Conservation (phyloP, 2,329 filamentous ascomycete genomes). For the Fusarium concolor region DNA sequence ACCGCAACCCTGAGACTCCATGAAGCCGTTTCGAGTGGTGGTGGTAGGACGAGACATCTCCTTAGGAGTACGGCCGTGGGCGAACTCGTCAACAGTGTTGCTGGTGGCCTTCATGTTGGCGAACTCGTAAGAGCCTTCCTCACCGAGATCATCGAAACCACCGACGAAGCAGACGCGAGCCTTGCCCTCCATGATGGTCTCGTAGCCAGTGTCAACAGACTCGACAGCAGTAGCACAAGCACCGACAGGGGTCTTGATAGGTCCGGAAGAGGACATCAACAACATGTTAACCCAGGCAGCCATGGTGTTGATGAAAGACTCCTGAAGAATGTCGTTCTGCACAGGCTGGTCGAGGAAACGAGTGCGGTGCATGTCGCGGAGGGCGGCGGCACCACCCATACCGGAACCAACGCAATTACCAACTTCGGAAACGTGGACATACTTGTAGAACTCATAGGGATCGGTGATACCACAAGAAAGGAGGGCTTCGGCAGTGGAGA, state of each 20-base stretch:
- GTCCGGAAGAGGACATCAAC: constrained; percentile 93
- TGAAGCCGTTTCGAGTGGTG: constrained; percentile 96
- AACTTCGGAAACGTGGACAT: constrained; percentile 96
- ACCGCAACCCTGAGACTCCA: constrained; percentile 99
- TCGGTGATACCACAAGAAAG: constrained; percentile 96
- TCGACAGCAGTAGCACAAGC: constrained; percentile 98
- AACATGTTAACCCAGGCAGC: constrained; percentile 99
- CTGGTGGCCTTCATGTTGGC: constrained; percentile 99
- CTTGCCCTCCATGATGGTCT: constrained; percentile 98
- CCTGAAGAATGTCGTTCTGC: constrained; percentile 98
- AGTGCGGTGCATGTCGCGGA: constrained; percentile 98
- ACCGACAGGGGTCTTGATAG: constrained; percentile 98
- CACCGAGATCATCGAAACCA: constrained; percentile 99
- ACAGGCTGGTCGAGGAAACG: constrained; percentile 96
- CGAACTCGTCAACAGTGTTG: constrained; percentile 96
- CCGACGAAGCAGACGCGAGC: constrained; percentile 97
- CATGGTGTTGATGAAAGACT: constrained; percentile 99
- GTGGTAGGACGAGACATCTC: constrained; percentile 99
- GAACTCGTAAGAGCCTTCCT: constrained; percentile 99
- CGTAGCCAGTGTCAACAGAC: constrained; percentile 96
- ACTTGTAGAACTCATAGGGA: constrained; percentile 99
- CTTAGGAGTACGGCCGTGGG: constrained; percentile 90
- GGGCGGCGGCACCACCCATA: constrained; percentile 92
- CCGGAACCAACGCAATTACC: constrained; percentile 99
- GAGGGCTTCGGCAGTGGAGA: constrained; percentile 91